Evolutionary conservation across 805 yeast genomes (phyloP).

Genomic region (Ogataea degrootiae): DNA sequence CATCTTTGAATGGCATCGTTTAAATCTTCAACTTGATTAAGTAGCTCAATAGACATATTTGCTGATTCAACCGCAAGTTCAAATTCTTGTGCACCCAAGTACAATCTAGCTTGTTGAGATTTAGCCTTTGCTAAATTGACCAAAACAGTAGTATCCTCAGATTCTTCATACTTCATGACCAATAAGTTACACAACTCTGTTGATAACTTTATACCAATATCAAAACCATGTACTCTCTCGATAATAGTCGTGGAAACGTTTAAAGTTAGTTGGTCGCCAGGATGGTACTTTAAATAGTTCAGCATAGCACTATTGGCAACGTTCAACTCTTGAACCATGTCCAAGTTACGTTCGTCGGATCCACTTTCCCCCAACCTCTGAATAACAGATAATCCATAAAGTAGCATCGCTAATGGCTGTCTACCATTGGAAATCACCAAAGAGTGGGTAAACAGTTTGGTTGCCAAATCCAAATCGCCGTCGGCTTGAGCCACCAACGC

Average conservation of each 20-base stretch:
- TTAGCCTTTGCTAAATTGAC: constrained; percentile 53
- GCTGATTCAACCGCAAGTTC: constrained; percentile 59
- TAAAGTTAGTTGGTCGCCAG: constrained; percentile 54
- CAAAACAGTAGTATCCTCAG: constrained; percentile 30
- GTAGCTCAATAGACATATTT: constrained; percentile 46
- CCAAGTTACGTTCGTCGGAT: constrained; percentile 48
- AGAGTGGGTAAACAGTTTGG: constrained; percentile 69
- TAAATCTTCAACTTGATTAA: constrained; percentile 36
- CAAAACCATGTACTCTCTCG: constrained; percentile 69
- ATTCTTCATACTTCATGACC: constrained; percentile 15
- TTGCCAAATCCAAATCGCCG: constrained; percentile 49
- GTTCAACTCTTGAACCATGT: constrained; percentile 58
- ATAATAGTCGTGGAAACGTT: constrained; percentile 49
- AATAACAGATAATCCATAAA: constrained; percentile 62
- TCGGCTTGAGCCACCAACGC: constrained; percentile 56
- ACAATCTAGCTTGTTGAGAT: constrained; percentile 67
- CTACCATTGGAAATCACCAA: constrained; percentile 71
- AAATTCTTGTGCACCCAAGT: constrained; percentile 55
- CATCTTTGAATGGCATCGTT: constrained; percentile 29
- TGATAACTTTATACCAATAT: constrained; percentile 46
- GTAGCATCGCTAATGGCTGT: constrained; percentile 61
- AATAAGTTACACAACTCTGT: constrained; percentile 40
- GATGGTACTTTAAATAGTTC: constrained; percentile 57
- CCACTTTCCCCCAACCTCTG: constrained; percentile 36
- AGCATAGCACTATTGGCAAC: constrained; percentile 64